A percentile compares a stretch with the other conserved stretches of the same genome.
phyloP scores from a whole-genome alignment of 768 basidiomycete genomes.

The Nidula microcarpa region DNA sequence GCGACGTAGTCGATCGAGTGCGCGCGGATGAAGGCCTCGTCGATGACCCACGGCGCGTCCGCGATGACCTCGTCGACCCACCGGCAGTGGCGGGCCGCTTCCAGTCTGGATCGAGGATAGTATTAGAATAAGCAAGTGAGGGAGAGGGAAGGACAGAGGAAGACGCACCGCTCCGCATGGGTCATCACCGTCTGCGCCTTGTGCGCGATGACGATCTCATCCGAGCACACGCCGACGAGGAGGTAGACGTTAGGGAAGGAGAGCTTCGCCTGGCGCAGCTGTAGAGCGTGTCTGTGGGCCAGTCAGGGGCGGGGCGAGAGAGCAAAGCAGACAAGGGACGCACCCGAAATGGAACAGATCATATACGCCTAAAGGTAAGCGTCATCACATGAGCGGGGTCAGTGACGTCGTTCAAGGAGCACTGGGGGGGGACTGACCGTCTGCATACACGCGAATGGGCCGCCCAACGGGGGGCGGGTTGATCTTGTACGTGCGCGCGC shows the following conservation, averaged over 20 bases:
- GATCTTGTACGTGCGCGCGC: slow-evolving; percentile 71
- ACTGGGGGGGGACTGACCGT: slow-evolving; percentile 54
- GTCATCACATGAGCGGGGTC: slow-evolving; percentile 1
- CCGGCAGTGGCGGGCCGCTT: slow-evolving; percentile 90
- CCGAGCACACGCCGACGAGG: slow-evolving; percentile 90
- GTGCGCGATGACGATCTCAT: slow-evolving; percentile 73
- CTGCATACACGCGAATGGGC: slow-evolving; percentile 89
- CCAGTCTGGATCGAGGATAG: slow-evolving; percentile 58
- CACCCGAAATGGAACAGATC: slow-evolving; percentile 93
- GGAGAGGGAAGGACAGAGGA: slow-evolving; percentile 1
- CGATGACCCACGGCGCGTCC: slow-evolving; percentile 89
- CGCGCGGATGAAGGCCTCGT: slow-evolving; percentile 76
- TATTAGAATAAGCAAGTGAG: slow-evolving; percentile 4
- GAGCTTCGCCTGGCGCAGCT: slow-evolving; percentile 94
- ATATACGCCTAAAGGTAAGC: slow-evolving; percentile 67
- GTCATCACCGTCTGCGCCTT: slow-evolving; percentile 86
- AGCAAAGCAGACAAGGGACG: too few species aligned
- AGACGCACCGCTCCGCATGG: slow-evolving; percentile 74
- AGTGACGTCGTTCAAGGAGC: not conserved
- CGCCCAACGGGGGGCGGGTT: slow-evolving; percentile 79
- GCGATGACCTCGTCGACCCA: slow-evolving; percentile 96
- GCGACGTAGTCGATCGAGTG: slow-evolving; percentile 95
- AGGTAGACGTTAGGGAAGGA: slow-evolving; percentile 89
- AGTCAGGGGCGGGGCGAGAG: too few species aligned
- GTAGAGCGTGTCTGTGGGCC: slow-evolving; percentile 64